A percentile compares a stretch with the other conserved stretches of the same genome.
Evolutionary conservation across 257 asterid species (phyloP).

Genomic region (Linaria vulgaris): DNA sequence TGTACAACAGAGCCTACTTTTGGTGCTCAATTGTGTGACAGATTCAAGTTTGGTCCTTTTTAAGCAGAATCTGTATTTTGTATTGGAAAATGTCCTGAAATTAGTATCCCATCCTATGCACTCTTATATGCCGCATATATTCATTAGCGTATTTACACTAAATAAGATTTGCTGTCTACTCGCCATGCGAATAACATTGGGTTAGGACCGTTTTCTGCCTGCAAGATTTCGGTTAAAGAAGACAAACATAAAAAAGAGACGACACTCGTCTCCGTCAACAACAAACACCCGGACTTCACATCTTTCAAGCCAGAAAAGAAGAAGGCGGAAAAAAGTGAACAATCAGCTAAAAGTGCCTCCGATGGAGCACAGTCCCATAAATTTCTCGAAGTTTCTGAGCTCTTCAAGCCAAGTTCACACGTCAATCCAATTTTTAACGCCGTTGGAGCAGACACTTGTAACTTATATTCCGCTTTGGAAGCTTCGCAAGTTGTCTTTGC

Average conservation of each 20-base stretch:
- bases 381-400: slow-evolving; percentile 64
- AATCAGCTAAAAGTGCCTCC: slow-evolving; percentile 38
- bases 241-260: slow-evolving; percentile 89
- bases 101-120: too few species aligned
- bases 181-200: slow-evolving; percentile 2
- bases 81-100: too few species aligned
- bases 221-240: slow-evolving; percentile 83
- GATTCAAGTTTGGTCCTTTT: too few species aligned
- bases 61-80: too few species aligned
- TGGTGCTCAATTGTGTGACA: too few species aligned
- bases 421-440: slow-evolving; percentile 75
- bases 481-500: slow-evolving; percentile 74
- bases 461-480: slow-evolving; percentile 68
- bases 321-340: slow-evolving; percentile 55
- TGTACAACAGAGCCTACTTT: too few species aligned
- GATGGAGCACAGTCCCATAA: slow-evolving; percentile 48
- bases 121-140: too few species aligned
- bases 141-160: too few species aligned
- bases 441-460: slow-evolving; percentile 65
- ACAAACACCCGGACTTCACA: slow-evolving; percentile 70
- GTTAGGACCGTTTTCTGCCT: slow-evolving; percentile 30
- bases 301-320: slow-evolving; percentile 85
- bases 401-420: slow-evolving; percentile 83
- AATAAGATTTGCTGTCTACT: slow-evolving; percentile 18
- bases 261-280: slow-evolving; percentile 57